Evolutionary conservation across 805 yeast genomes (phyloP).

Genomic region (Blastobotrys americana): DNA sequence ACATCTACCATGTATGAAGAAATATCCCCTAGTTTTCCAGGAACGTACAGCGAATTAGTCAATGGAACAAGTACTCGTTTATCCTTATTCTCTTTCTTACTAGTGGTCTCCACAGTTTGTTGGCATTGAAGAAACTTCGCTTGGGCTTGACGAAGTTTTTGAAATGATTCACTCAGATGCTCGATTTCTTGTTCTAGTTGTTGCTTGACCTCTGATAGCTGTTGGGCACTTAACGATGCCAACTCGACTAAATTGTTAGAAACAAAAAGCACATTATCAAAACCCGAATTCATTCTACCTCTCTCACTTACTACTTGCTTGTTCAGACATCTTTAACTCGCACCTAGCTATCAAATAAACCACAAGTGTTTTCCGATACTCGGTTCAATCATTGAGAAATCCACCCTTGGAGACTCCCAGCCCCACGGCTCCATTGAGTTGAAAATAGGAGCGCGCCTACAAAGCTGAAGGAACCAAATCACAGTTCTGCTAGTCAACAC

Average conservation of each 20-base stretch:
- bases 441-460: too few relatives aligned
- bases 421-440: too few relatives aligned
- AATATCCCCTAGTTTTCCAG: constrained; percentile 64
- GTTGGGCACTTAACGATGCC: constrained; percentile 69
- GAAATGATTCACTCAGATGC: constrained; percentile 75
- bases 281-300: not conserved
- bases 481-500: too few relatives aligned
- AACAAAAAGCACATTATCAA: constrained; percentile 1
- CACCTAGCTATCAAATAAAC: too few relatives aligned
- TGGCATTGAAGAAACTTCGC: constrained; percentile 76
- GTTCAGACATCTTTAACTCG: not conserved
- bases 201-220: constrained; percentile 72
- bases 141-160: constrained; percentile 77
- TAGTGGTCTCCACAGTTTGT: constrained; percentile 53
- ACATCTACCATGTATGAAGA: constrained; percentile 80
- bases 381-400: too few relatives aligned
- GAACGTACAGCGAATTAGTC: constrained; percentile 81
- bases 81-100: constrained; percentile 36
- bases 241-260: constrained; percentile 45
- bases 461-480: too few relatives aligned
- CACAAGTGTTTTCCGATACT: too few relatives aligned
- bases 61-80: constrained; percentile 72
- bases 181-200: constrained; percentile 79
- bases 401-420: too few relatives aligned
- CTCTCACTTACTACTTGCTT: not conserved